Conservation (phyloP, 169 alveolate genomes). For the Cryptosporidium ubiquitum region DNA sequence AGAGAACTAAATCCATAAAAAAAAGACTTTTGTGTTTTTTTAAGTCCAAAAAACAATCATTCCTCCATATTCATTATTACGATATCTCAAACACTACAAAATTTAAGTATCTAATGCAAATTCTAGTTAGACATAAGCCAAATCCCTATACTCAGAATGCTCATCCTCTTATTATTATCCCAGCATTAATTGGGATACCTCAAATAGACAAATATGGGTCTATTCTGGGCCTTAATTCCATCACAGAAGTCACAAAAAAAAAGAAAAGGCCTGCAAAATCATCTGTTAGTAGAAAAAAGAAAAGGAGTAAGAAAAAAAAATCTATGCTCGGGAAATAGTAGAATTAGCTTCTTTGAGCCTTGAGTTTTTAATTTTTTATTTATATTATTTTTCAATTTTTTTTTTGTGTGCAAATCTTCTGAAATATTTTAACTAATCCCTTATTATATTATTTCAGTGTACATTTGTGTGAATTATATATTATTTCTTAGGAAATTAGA, state of each 20-base stretch:
- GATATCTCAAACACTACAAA: not conserved
- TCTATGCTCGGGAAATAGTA: not conserved
- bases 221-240: slow-evolving; percentile 33
- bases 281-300: not conserved
- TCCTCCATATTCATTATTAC: slow-evolving; percentile 33
- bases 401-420: slow-evolving; percentile 3
- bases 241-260: not conserved
- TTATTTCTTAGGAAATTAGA: not conserved
- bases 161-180: slow-evolving; percentile 37
- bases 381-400: not conserved
- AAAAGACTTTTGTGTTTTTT: slow-evolving; percentile 6
- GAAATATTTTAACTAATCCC: not conserved
- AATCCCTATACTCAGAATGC: not conserved
- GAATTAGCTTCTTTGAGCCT: not conserved
- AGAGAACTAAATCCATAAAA: not conserved
- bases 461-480: slow-evolving; percentile 2
- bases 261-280: slow-evolving; percentile 5
- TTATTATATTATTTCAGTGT: not conserved
- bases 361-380: not conserved
- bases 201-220: slow-evolving; percentile 31
- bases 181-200: slow-evolving; percentile 48
- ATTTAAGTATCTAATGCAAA: slow-evolving; percentile 1
- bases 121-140: not conserved
- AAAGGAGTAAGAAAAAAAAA: not conserved
- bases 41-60: not conserved